Conservation (phyloP, 2,329 filamentous ascomycete genomes). For the Tolypocladium amazonense region DNA sequence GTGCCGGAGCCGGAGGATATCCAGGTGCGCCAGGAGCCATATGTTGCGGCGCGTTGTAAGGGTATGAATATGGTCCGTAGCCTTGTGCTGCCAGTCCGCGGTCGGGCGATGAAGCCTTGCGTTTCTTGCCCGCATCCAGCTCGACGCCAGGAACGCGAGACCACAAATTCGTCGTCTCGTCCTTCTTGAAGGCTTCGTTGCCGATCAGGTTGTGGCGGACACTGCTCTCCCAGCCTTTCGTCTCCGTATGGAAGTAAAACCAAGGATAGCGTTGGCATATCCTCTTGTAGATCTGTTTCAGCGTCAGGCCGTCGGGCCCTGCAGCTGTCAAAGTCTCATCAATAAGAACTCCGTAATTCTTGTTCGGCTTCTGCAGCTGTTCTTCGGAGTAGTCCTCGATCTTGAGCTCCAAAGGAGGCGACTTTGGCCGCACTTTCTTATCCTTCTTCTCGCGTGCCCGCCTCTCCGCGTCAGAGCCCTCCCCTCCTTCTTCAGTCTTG, state of each 20-base stretch:
- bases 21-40: slow-evolving; percentile 19
- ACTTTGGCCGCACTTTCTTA: slow-evolving; percentile 48
- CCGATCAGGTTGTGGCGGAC: slow-evolving; percentile 54
- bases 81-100: slow-evolving; percentile 28
- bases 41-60: slow-evolving; percentile 22
- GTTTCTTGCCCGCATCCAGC: slow-evolving; percentile 50
- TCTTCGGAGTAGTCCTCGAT: slow-evolving; percentile 46
- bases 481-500: slow-evolving; percentile 40
- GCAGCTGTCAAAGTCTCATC: slow-evolving; percentile 48
- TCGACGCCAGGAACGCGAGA: slow-evolving; percentile 46
- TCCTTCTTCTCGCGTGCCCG: slow-evolving; percentile 48
- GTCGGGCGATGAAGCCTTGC: slow-evolving; percentile 43
- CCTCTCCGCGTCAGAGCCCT: slow-evolving; percentile 45
- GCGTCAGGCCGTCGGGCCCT: slow-evolving; percentile 40
- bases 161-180: slow-evolving; percentile 46
- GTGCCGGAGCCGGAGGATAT: slow-evolving; percentile 22
- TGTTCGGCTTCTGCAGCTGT: slow-evolving; percentile 49
- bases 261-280: slow-evolving; percentile 48
- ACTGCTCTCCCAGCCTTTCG: slow-evolving; percentile 56
- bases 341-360: slow-evolving; percentile 51
- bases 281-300: slow-evolving; percentile 54
- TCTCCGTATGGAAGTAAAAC: slow-evolving; percentile 49
- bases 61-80: slow-evolving; percentile 24
- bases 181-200: slow-evolving; percentile 50
- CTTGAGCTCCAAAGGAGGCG: slow-evolving; percentile 46